Percentiles rank a stretch among this genome's conserved stretches.
Evolutionary conservation across 2,329 filamentous ascomycete species (phyloP).

Genomic region (Lachnellula suecica): DNA sequence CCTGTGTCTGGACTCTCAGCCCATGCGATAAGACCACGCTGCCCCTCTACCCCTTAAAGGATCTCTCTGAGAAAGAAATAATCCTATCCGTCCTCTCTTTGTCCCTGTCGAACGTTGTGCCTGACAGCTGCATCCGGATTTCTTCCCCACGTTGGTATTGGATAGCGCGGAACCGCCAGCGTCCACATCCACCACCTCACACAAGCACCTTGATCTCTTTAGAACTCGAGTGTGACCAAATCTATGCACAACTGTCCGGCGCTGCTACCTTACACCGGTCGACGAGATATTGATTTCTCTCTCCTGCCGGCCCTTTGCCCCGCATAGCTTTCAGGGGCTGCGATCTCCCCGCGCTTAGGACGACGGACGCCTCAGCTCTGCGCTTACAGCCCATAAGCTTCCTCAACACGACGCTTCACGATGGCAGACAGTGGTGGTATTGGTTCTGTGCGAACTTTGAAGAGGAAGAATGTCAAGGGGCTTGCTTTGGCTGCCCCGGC

Average conservation of each 20-base stretch:
- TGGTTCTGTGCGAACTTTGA: constrained; percentile 78
- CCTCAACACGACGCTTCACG: constrained; percentile 15
- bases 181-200: background rate
- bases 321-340: background rate
- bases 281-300: background rate
- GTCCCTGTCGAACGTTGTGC: background rate
- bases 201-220: too few species aligned
- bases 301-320: background rate
- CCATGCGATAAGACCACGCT: constrained; percentile 13
- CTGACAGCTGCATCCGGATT: background rate
- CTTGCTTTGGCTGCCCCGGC: constrained; percentile 80
- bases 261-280: background rate
- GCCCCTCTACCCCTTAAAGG: background rate
- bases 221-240: background rate
- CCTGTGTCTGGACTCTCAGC: constrained; percentile 14
- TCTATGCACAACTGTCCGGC: background rate
- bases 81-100: background rate
- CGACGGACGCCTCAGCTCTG: background rate
- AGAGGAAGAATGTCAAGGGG: constrained; percentile 98
- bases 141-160: constrained; percentile 16
- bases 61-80: background rate
- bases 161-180: constrained; percentile 3
- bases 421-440: constrained; percentile 52
- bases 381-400: background rate
- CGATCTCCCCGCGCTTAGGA: constrained; percentile 1